A percentile compares a stretch with the other conserved stretches of the same genome.
Conservation (phyloP, 495 filamentous ascomycete genomes). For the Aspergillus cristatus region DNA sequence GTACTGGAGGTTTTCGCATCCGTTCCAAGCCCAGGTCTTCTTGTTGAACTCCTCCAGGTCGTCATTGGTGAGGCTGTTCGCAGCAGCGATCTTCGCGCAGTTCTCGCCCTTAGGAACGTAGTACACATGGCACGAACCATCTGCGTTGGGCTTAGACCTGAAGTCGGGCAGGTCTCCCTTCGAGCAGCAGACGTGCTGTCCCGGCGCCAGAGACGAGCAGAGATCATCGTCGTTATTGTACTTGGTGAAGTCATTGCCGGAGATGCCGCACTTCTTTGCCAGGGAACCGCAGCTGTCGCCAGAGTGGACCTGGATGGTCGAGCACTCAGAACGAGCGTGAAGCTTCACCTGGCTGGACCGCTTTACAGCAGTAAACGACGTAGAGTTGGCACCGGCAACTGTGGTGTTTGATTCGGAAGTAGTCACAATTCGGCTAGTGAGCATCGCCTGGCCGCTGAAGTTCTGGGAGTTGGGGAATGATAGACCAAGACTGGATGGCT, state of each 20-base stretch:
- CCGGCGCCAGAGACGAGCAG: slow-evolving; percentile 23
- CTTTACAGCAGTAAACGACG: not conserved
- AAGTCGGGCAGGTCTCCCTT: slow-evolving; percentile 26
- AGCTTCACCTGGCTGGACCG: too few species aligned
- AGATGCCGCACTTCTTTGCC: slow-evolving; percentile 31
- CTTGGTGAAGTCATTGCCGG: slow-evolving; percentile 24
- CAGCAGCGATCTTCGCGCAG: slow-evolving; percentile 16
- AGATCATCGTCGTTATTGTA: slow-evolving; percentile 25
- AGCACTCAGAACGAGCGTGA: slow-evolving; percentile 10
- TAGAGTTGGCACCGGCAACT: slow-evolving; percentile 6
- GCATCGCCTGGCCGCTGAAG: slow-evolving; percentile 9
- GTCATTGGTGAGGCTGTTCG: slow-evolving; percentile 17
- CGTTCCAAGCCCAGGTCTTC: slow-evolving; percentile 38
- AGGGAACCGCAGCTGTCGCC: slow-evolving; percentile 34
- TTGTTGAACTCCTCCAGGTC: slow-evolving; percentile 26
- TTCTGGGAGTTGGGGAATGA: slow-evolving; percentile 9
- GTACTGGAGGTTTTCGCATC: slow-evolving; percentile 25
- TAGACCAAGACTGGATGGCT: slow-evolving; percentile 24
- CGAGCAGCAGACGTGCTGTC: slow-evolving; percentile 41
- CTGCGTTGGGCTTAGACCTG: slow-evolving; percentile 26
- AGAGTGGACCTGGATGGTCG: slow-evolving; percentile 13
- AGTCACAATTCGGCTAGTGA: slow-evolving; percentile 8
- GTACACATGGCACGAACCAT: slow-evolving; percentile 35
- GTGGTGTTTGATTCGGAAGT: slow-evolving; percentile 3
- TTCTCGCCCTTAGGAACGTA: slow-evolving; percentile 20